Evolutionary conservation across 2,329 filamentous ascomycete genomes (phyloP), one percentile per base, ranked within the genome.

Genomic region (Lasiodiplodia sp.): DNA sequence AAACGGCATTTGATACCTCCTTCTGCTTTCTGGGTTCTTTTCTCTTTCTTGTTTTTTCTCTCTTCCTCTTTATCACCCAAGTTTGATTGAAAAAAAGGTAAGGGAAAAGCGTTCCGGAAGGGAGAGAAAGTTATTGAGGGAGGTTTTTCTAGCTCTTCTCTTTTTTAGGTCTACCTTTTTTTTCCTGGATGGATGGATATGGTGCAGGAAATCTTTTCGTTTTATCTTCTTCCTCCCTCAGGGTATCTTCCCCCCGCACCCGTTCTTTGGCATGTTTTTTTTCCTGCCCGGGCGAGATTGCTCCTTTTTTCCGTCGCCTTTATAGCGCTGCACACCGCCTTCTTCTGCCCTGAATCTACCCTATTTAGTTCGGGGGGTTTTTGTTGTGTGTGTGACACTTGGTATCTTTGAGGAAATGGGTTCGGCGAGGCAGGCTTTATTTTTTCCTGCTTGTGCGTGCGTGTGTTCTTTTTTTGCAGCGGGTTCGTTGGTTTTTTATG

Each of bases 21-120:
- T 53, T 66, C 34, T 66, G 38, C 52, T 56, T 66, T 52, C 40
- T 25, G 23, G 40, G 60, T 62, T 49, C 31, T 64, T 62, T 49
- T 51, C 28, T 49, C 60, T 21, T 14, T 64, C 38, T 28, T 64
- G 28, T 25, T 31, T 40, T 37, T 60, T 11, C 16, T 40, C n/a
- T 16, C 40, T 40, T 55, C n/a, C 34, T 23, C 28, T 14, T 40
- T 38, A 21, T 44, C 25, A 28, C 23, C 28, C 12, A 23, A 23
- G 56, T 23, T 18, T 38, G 52, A 28, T 28, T 55, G 18, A 56
- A 56, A 58, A 57, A 58, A 58, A 23, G 55, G 55, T 25, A 53
- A 28, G 11, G 37, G 21, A 40, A 38, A 40, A 38, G 55, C 55
- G 55, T 57, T 34, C 28, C 28, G 28, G 18, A 56, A 34, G 18